Evolutionary conservation across 78 protist species (phyloP).

Genomic region (Dictyostelium capitatum): DNA sequence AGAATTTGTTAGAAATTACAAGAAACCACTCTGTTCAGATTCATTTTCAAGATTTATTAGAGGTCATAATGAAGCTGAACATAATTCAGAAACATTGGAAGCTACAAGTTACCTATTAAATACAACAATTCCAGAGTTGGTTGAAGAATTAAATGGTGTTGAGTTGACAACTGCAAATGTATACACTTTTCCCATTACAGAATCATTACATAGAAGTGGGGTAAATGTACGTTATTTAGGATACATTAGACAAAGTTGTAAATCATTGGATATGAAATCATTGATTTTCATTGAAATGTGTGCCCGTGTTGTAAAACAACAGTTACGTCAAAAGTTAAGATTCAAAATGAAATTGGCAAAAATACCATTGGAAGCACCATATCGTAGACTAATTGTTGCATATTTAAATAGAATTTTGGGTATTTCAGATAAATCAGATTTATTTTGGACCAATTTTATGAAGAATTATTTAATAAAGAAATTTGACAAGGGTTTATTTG

Average conservation of each 20-base stretch:
- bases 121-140: slow-evolving; percentile 62
- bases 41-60: slow-evolving; percentile 71
- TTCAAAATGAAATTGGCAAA: slow-evolving; percentile 72
- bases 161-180: slow-evolving; percentile 1
- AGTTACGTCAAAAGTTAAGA: slow-evolving; percentile 75
- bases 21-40: slow-evolving; percentile 70
- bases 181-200: slow-evolving; percentile 68
- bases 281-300: slow-evolving; percentile 83
- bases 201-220: slow-evolving; percentile 73
- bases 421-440: slow-evolving; percentile 42
- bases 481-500: slow-evolving; percentile 48
- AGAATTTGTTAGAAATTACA: slow-evolving; percentile 84
- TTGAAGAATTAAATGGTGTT: slow-evolving; percentile 49
- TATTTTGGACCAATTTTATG: slow-evolving; percentile 69
- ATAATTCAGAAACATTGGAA: slow-evolving; percentile 71
- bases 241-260: slow-evolving; percentile 25
- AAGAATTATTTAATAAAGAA: slow-evolving; percentile 49
- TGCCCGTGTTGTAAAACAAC: slow-evolving; percentile 82
- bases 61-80: slow-evolving; percentile 76
- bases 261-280: slow-evolving; percentile 66
- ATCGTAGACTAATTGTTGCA: slow-evolving; percentile 76
- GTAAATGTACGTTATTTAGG: slow-evolving; percentile 79
- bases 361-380: slow-evolving; percentile 84
- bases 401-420: slow-evolving; percentile 73
- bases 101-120: slow-evolving; percentile 70